Conservation (phyloP, 495 filamentous ascomycete genomes). For the Lentithecium fluviatile region DNA sequence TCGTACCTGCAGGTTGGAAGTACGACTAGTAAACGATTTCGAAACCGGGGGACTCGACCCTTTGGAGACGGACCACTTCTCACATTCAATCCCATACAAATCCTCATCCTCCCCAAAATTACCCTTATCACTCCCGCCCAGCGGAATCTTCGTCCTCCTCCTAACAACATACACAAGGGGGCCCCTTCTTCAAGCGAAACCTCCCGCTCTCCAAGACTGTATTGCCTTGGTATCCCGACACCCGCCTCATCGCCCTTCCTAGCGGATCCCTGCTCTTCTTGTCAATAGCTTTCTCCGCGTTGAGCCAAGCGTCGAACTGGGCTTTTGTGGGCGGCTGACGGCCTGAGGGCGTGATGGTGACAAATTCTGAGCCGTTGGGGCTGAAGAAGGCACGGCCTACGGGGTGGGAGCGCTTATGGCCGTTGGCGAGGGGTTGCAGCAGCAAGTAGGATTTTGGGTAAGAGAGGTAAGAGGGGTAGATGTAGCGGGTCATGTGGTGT, state of each 20-base stretch:
- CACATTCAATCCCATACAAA: constrained; percentile 9
- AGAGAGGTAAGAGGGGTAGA: constrained; percentile 6
- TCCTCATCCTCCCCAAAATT: constrained; percentile 7
- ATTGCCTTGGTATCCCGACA: constrained; percentile 11
- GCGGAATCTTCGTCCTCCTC: constrained; percentile 8
- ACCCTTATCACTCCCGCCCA: not conserved
- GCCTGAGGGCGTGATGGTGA: constrained; percentile 1
- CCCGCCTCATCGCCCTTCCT: constrained; percentile 12
- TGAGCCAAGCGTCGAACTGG: not conserved
- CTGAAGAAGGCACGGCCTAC: not conserved
- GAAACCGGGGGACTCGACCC: too few species aligned
- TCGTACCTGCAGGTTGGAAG: too few species aligned
- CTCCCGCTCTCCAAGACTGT: constrained; percentile 15
- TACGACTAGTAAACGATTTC: too few species aligned
- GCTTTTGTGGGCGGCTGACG: not conserved
- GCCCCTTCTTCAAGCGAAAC: not conserved
- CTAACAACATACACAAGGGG: constrained; percentile 2
- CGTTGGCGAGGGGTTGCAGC: not conserved
- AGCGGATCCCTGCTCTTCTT: constrained; percentile 3
- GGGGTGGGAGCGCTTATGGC: constrained; percentile 2
- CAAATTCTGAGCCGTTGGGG: not conserved
- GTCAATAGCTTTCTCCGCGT: constrained; percentile 5
- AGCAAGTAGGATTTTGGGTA: not conserved
- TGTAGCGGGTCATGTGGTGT: constrained; percentile 24
- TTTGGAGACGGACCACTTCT: too few species aligned